Conservation (phyloP, 2,329 filamentous ascomycete genomes). For the Colletotrichum viniferum region DNA sequence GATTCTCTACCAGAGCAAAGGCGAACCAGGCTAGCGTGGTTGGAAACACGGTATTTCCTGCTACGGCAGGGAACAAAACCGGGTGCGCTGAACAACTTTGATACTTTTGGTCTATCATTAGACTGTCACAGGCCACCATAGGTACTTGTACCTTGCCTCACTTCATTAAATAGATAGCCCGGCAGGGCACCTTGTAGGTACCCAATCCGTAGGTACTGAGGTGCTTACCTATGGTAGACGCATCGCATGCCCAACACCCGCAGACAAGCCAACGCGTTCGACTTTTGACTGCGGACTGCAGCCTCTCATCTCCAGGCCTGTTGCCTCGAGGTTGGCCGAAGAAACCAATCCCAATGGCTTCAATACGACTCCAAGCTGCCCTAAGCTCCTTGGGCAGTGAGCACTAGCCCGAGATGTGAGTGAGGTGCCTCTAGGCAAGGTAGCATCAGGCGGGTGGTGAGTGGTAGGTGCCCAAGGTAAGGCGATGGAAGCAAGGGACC, state of each 20-base stretch:
- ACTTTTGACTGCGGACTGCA: not conserved
- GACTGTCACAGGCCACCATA: not conserved
- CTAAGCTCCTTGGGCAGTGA: not conserved
- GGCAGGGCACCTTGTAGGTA: not conserved
- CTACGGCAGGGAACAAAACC: not conserved
- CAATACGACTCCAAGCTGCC: not conserved
- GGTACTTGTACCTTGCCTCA: not conserved
- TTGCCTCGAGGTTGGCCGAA: not conserved
- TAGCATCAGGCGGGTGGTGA: not conserved
- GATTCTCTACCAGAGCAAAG: constrained; percentile 6
- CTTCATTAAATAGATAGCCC: not conserved
- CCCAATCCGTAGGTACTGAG: not conserved
- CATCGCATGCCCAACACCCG: not conserved
- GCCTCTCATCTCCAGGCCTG: not conserved
- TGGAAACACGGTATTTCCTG: not conserved
- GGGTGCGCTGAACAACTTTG: not conserved
- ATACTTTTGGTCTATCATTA: not conserved
- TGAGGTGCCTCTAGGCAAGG: not conserved
- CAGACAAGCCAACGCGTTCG: not conserved
- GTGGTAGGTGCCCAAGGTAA: not conserved
- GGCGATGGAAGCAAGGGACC: not conserved
- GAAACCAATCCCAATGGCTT: not conserved
- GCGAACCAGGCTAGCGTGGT: constrained; percentile 9
- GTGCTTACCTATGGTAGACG: not conserved
- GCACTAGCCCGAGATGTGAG: not conserved